phyloP scores from a whole-genome alignment of 108 stramenopile genomes.

The Discostella stelligeroides region DNA sequence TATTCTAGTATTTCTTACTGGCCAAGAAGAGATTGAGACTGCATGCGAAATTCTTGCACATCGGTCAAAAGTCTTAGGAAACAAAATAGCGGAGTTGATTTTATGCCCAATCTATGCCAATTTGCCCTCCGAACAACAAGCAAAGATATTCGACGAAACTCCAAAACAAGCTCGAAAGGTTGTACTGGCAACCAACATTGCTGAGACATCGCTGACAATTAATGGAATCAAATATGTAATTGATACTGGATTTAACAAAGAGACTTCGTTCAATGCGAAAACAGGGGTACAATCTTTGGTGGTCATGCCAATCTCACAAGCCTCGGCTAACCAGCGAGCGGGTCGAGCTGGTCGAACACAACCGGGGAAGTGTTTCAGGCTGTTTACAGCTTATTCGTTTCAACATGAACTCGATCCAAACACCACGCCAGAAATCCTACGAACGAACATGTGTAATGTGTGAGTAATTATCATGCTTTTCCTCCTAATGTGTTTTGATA shows the following conservation, averaged over 20 bases:
- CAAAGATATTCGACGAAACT: constrained; percentile 98
- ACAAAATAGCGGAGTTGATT: constrained; percentile 94
- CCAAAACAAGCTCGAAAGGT: constrained; percentile 96
- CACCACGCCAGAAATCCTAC: constrained; percentile 96
- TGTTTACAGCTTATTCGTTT: constrained; percentile 97
- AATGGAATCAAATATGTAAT: constrained; percentile 99
- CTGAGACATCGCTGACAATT: constrained; percentile 95
- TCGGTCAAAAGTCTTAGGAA: constrained; percentile 86
- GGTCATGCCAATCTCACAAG: constrained; percentile 98
- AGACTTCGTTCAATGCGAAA: constrained; percentile 95
- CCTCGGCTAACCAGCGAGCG: constrained; percentile 92
- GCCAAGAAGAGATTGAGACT: constrained; percentile 99
- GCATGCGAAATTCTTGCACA: constrained; percentile 91
- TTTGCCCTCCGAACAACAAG: constrained; percentile 97
- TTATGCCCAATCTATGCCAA: constrained; percentile 98
- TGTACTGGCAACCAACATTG: constrained; percentile 98
- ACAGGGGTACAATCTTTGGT: constrained; percentile 97
- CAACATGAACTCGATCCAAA: constrained; percentile 98
- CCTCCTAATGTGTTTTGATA: background rate
- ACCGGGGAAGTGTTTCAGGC: constrained; percentile 99
- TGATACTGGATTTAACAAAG: constrained; percentile 98
- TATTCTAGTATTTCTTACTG: constrained; percentile 97
- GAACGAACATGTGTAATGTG: constrained; percentile 99
- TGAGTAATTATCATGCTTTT: background rate
- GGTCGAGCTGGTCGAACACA: constrained; percentile 97